Evolutionary conservation across 352 stramenopile genomes (phyloP).

Genomic region (Phytopythium helicoides): DNA sequence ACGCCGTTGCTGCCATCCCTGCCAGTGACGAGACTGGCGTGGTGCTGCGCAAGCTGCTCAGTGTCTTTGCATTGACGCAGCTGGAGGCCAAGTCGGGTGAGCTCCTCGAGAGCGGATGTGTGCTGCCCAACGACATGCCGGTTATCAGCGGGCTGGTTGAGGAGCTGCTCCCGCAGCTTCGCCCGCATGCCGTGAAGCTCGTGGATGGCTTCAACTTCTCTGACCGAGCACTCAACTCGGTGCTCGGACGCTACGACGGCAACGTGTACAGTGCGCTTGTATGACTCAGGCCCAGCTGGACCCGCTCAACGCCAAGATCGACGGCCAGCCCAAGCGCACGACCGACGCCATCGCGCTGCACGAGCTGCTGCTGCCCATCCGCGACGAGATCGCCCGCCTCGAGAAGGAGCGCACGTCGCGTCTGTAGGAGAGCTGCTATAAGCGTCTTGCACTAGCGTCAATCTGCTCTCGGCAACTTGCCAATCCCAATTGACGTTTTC

Average conservation of each 20-base stretch:
- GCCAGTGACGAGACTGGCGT: neutral
- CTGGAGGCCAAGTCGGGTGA: constrained; percentile 57
- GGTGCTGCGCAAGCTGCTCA: constrained; percentile 55
- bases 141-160: constrained; percentile 53
- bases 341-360: constrained; percentile 62
- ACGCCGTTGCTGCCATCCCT: constrained; percentile 14
- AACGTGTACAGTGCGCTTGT: constrained; percentile 74
- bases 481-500: no score
- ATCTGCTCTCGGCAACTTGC: no score
- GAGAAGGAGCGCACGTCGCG: constrained; percentile 19
- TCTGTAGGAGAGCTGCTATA: constrained; percentile 13
- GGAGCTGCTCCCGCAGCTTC: constrained; percentile 44
- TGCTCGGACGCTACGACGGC: constrained; percentile 68
- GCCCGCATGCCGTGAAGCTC: constrained; percentile 66
- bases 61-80: constrained; percentile 74
- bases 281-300: constrained; percentile 57
- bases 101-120: constrained; percentile 63
- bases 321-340: constrained; percentile 2
- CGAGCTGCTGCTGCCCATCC: constrained; percentile 62
- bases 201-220: constrained; percentile 83
- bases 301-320: constrained; percentile 53
- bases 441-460: no score
- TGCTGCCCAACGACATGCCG: constrained; percentile 42
- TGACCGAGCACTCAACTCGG: constrained; percentile 69
- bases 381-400: constrained; percentile 33